Evolutionary conservation across 768 basidiomycete species (phyloP).

Genomic region (Leccinum arenicola): DNA sequence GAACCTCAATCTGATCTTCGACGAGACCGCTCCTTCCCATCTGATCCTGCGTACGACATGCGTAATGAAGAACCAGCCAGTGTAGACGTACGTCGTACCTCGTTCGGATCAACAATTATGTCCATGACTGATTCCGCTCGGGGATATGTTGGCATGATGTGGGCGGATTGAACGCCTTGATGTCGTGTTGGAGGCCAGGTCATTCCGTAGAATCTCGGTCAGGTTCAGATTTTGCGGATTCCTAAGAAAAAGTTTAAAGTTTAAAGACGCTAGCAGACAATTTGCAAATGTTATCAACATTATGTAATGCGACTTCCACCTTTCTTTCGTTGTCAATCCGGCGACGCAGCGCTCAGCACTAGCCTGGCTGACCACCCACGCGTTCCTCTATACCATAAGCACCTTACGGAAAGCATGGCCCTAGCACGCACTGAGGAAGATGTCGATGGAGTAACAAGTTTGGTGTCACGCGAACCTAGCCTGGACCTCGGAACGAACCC

Average conservation of each 20-base stretch:
- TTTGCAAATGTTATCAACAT: constrained; percentile 1
- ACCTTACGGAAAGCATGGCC: too few species aligned
- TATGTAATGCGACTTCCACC: too few species aligned
- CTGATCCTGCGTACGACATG: neutral
- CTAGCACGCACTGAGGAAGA: too few species aligned
- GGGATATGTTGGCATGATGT: neutral
- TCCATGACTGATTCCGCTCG: neutral
- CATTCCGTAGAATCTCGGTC: neutral
- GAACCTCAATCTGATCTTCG: too few species aligned
- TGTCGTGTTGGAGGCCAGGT: neutral
- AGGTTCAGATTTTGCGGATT: neutral
- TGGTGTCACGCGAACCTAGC: too few species aligned
- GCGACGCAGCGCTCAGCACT: too few species aligned
- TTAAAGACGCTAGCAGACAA: constrained; percentile 3
- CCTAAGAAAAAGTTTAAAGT: constrained; percentile 1
- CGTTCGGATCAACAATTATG: neutral
- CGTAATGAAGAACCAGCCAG: too few species aligned
- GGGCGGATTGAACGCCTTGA: neutral
- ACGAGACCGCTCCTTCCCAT: neutral
- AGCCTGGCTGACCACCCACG: too few species aligned
- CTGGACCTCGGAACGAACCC: too few species aligned
- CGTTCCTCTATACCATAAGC: too few species aligned
- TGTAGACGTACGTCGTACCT: neutral
- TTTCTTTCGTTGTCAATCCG: too few species aligned
- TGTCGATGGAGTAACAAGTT: too few species aligned